Evolutionary conservation across 345 rosid species (phyloP).

Genomic region (Diplotaxis tenuifolia): DNA sequence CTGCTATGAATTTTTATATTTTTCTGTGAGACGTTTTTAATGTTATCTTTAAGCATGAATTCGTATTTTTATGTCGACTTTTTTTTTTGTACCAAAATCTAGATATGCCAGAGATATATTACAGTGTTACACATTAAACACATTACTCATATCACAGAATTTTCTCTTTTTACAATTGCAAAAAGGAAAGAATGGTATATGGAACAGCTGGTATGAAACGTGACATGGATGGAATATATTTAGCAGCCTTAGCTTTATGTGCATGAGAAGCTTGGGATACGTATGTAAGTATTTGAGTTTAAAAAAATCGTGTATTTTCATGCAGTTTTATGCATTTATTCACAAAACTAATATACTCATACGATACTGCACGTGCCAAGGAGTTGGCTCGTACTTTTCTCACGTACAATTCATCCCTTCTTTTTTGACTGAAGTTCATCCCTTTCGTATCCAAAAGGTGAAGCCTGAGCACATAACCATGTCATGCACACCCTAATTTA

Average conservation of each 20-base stretch:
- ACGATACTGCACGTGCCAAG: constrained; percentile 34
- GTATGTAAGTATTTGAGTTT: neutral
- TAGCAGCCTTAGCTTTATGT: constrained; percentile 20
- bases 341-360: neutral
- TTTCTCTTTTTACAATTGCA: neutral
- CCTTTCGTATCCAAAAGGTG: constrained; percentile 33
- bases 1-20: constrained; percentile 20
- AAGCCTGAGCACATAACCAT: constrained; percentile 15
- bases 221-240: constrained; percentile 22
- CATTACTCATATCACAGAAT: neutral
- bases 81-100: constrained; percentile 14
- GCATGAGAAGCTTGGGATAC: constrained; percentile 1
- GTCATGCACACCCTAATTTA: constrained; percentile 8
- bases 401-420: constrained; percentile 26
- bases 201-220: constrained; percentile 30
- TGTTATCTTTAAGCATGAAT: constrained; percentile 30
- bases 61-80: constrained; percentile 23
- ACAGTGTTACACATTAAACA: neutral
- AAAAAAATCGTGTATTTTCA: constrained; percentile 21
- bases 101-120: constrained; percentile 17
- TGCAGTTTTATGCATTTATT: neutral
- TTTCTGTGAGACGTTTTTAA: constrained; percentile 7
- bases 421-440: too few species aligned
- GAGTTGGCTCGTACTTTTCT: constrained; percentile 12
- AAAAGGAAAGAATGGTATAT: constrained; percentile 7